phyloP scores from a whole-genome alignment of 2,329 filamentous ascomycete genomes.

The Calonectria fujianensis region DNA sequence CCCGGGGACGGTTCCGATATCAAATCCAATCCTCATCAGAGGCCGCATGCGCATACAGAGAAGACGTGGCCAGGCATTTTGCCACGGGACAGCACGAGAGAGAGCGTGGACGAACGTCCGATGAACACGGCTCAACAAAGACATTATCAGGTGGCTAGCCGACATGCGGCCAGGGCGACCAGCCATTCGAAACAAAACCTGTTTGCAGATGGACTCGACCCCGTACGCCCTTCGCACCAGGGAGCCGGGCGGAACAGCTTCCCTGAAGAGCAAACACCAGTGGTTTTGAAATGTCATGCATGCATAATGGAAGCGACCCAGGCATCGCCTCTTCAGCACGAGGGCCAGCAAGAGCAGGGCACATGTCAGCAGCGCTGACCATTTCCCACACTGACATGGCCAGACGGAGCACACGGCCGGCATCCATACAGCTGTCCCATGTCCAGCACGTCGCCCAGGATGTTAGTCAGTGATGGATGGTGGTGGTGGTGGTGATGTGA shows the following conservation, averaged over 20 bases:
- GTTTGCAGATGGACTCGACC: conserved; percentile 25
- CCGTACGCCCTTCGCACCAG: conserved; percentile 18
- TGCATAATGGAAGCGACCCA: neutral
- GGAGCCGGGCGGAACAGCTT: conserved; percentile 13
- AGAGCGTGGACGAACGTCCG: conserved; percentile 25
- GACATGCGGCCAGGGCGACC: conserved; percentile 8
- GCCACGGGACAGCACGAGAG: neutral
- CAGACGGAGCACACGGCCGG: neutral
- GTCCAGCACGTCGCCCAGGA: neutral
- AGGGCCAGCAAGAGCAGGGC: conserved; percentile 3
- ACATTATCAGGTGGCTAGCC: conserved; percentile 17
- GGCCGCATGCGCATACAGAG: neutral
- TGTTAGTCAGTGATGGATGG: neutral
- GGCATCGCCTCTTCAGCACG: neutral
- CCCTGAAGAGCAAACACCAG: conserved; percentile 22
- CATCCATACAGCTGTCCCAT: conserved; percentile 13
- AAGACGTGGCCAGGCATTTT: conserved; percentile 18
- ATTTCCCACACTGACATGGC: conserved; percentile 1
- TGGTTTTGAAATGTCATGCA: conserved; percentile 26
- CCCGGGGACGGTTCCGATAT: neutral
- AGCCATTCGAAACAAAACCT: conserved; percentile 26
- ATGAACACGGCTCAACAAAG: conserved; percentile 10
- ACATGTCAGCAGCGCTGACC: conserved; percentile 22
- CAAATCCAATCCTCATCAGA: neutral
- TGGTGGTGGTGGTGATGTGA: conserved; percentile 7